These are phyloP conservation scores for Pascua sp. DNA, from an alignment of 1,284 basidiomycete species.

Conservation along the genomic window DNA sequence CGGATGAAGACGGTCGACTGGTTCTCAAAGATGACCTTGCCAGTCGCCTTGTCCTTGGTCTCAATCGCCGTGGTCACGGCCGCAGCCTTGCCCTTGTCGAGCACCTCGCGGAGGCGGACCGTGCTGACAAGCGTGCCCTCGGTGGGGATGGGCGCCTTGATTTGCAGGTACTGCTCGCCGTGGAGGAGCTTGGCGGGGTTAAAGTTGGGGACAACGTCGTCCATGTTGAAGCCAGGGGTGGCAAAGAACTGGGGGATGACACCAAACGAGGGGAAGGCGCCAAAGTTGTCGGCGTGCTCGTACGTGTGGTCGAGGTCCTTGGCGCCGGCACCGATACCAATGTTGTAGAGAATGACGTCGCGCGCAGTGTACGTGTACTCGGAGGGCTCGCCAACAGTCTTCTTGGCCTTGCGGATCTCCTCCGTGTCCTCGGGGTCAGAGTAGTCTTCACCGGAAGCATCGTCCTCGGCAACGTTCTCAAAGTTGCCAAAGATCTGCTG, in stretches of 20 bases:
- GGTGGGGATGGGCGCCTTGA: constrained; percentile 83
- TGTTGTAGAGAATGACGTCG: constrained; percentile 92
- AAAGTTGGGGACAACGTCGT: constrained; percentile 84
- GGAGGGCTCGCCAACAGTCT: constrained; percentile 55
- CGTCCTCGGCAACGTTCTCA: constrained; percentile 64
- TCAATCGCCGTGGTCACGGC: constrained; percentile 75
- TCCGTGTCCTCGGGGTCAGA: constrained; percentile 80
- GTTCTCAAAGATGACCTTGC: constrained; percentile 84
- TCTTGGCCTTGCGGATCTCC: constrained; percentile 79
- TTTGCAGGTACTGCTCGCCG: constrained; percentile 91
- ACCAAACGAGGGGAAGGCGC: constrained; percentile 85
- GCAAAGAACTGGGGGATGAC: constrained; percentile 90
- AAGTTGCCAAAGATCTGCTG: constrained; percentile 79
- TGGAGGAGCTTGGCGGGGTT: constrained; percentile 96
- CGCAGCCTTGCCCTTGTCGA: constrained; percentile 76
- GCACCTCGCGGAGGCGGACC: constrained; percentile 54
- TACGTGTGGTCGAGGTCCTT: constrained; percentile 88
- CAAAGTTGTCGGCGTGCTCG: constrained; percentile 82
- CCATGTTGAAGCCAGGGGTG: constrained; percentile 61
- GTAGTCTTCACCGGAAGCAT: constrained; percentile 55
- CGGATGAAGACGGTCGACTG: constrained; percentile 91
- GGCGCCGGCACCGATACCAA: constrained; percentile 92
- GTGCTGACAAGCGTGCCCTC: constrained; percentile 77
- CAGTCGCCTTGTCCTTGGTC: constrained; percentile 73
- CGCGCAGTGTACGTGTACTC: constrained; percentile 78